Conservation (phyloP, 2,329 filamentous ascomycete genomes). For the Endocalyx cinctus region DNA sequence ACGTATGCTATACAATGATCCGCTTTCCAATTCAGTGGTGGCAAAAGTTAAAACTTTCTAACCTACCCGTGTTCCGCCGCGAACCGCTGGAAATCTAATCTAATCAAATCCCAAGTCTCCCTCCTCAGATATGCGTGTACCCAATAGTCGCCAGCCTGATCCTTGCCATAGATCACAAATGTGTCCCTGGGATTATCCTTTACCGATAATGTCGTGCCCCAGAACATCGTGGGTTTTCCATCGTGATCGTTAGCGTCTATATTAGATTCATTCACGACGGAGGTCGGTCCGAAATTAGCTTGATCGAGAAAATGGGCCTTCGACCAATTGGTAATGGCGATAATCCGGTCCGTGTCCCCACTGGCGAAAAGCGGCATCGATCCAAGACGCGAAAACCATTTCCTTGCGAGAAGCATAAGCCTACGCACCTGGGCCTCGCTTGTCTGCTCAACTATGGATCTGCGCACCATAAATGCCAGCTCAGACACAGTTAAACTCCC, state of each 20-base stretch:
- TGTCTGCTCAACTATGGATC: conserved; percentile 4
- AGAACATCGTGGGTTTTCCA: too few species aligned
- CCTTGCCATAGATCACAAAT: conserved; percentile 6
- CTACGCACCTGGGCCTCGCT: conserved; percentile 2
- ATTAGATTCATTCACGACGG: too few species aligned
- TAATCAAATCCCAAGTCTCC: conserved; percentile 8
- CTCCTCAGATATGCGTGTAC: conserved; percentile 5
- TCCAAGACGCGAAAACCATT: not conserved
- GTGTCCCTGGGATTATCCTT: conserved; percentile 4
- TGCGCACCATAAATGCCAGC: conserved; percentile 2
- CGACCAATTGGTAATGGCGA: conserved; percentile 2
- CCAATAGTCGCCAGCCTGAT: conserved; percentile 6
- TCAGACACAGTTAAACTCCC: not conserved
- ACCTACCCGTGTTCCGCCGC: too few species aligned
- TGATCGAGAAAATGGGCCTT: conserved; percentile 1
- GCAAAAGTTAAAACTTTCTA: too few species aligned
- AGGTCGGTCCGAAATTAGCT: conserved; percentile 1
- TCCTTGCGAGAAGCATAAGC: conserved; percentile 1
- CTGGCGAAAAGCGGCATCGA: conserved; percentile 4
- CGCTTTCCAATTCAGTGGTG: too few species aligned
- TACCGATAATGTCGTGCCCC: too few species aligned
- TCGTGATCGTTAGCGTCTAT: too few species aligned
- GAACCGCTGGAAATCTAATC: too few species aligned
- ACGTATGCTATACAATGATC: too few species aligned
- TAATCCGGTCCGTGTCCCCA: conserved; percentile 1